A percentile compares a stretch with the other conserved stretches of the same genome.
Evolutionary conservation across 805 yeast species (phyloP).

Genomic region (Candida ortonii): DNA sequence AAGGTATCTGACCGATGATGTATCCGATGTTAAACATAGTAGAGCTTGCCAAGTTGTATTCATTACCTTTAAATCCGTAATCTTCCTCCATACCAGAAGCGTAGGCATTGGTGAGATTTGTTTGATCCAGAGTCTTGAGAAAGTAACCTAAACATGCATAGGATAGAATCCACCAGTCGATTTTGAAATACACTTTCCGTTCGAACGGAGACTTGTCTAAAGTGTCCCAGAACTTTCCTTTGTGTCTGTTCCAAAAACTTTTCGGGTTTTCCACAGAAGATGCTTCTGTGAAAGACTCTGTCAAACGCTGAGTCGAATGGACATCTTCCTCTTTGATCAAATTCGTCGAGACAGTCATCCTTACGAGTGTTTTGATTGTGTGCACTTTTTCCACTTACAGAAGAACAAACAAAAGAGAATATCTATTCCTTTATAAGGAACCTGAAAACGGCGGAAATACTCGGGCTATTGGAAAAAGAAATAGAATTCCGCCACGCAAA

Average conservation of each 20-base stretch:
- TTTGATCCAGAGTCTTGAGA: slow-evolving; percentile 54
- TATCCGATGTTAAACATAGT: slow-evolving; percentile 44
- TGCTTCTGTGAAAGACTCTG: no score
- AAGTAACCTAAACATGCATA: slow-evolving; percentile 27
- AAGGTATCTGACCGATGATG: slow-evolving; percentile 59
- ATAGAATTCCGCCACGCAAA: no score
- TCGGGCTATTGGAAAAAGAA: no score
- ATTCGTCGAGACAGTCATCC: no score
- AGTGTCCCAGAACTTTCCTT: slow-evolving; percentile 19
- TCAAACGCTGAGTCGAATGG: no score
- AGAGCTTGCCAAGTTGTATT: slow-evolving; percentile 24
- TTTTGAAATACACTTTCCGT: slow-evolving; percentile 36
- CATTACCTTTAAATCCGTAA: slow-evolving; percentile 20
- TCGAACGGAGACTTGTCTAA: slow-evolving; percentile 40
- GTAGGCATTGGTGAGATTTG: slow-evolving; percentile 56
- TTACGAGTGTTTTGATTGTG: no score
- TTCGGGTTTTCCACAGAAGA: no score
- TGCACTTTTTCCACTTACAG: no score
- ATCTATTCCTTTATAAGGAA: no score
- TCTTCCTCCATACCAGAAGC: slow-evolving; percentile 66
- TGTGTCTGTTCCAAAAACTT: slow-evolving; percentile 16
- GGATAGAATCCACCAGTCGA: slow-evolving; percentile 34
- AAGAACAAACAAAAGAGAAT: no score
- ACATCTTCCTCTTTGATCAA: not conserved
- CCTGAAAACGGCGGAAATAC: no score